Evolutionary conservation across 129 eudicot genomes (phyloP).

Genomic region (Silybum marianum): DNA sequence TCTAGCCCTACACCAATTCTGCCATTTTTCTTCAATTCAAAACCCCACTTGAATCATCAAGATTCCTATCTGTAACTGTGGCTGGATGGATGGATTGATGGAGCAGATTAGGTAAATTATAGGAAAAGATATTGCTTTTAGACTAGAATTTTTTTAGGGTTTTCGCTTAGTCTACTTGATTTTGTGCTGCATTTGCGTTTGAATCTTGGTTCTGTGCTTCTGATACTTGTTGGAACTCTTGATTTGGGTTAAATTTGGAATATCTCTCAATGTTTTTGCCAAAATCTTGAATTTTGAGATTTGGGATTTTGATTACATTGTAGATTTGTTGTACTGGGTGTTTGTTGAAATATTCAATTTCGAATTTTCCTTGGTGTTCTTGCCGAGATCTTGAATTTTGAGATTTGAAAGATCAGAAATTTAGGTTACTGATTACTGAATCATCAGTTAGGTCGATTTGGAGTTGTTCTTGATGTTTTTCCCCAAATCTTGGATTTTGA

Average conservation of each 20-base stretch:
- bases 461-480: neutral
- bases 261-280: constrained; percentile 9
- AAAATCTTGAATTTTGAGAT: constrained; percentile 21
- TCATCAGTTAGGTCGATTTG: constrained; percentile 18
- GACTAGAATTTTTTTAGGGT: neutral
- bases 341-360: constrained; percentile 2
- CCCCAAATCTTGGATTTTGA: constrained; percentile 15
- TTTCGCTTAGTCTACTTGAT: constrained; percentile 17
- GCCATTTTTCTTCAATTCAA: constrained; percentile 25
- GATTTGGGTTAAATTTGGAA: constrained; percentile 15
- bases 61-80: constrained; percentile 19
- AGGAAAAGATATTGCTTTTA: constrained; percentile 24
- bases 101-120: constrained; percentile 10
- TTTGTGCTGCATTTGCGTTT: constrained; percentile 31
- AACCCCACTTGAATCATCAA: constrained; percentile 19
- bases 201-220: constrained; percentile 23
- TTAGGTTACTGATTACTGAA: constrained; percentile 14
- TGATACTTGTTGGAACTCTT: constrained; percentile 12
- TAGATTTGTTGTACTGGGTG: constrained; percentile 9
- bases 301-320: constrained; percentile 8
- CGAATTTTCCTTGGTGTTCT: neutral
- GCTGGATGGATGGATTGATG: neutral
- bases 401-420: constrained; percentile 5
- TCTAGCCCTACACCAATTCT: constrained; percentile 30
- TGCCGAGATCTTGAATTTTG: constrained; percentile 24